Percentiles rank a stretch among this genome's conserved stretches.
phyloP scores from a whole-genome alignment of 2,329 filamentous ascomycete genomes.

The Pochonia chlamydosporia region DNA sequence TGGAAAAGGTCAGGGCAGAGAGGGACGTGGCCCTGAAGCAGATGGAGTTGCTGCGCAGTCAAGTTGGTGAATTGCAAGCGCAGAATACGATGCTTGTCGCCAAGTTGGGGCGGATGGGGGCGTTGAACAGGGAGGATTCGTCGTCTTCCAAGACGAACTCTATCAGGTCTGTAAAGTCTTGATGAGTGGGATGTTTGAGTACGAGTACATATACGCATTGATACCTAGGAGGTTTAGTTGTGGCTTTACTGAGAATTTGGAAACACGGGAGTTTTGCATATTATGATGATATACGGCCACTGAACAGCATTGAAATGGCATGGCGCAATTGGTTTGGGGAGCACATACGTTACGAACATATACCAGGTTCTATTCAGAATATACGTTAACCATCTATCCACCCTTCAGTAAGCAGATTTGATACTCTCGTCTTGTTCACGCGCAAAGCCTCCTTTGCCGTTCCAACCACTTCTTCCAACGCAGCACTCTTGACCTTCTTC shows the following conservation, averaged over 20 bases:
- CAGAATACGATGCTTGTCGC: constrained; percentile 56
- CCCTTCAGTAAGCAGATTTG: constrained; percentile 20
- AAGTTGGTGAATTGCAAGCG: constrained; percentile 52
- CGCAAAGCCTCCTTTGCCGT: constrained; percentile 5
- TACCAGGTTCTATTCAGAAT: too few species aligned
- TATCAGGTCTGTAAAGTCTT: constrained; percentile 6
- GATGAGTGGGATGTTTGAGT: background rate
- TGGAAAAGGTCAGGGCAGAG: constrained; percentile 47
- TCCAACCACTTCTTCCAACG: constrained; percentile 11
- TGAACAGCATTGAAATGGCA: background rate
- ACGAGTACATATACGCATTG: too few species aligned
- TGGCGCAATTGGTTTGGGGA: background rate
- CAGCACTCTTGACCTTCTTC: constrained; percentile 1
- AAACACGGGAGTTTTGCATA: background rate
- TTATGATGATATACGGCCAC: background rate
- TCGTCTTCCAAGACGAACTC: constrained; percentile 2
- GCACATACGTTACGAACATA: too few species aligned
- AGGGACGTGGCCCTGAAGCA: constrained; percentile 47
- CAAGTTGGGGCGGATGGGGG: constrained; percentile 39
- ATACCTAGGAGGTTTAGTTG: background rate
- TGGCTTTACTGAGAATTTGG: background rate
- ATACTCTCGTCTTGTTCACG: constrained; percentile 14
- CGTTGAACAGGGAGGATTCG: constrained; percentile 25
- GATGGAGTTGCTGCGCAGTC: constrained; percentile 46
- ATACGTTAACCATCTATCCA: constrained; percentile 6